Conservation (phyloP, 2,329 filamentous ascomycete genomes). For the Fusarium nematophilum region DNA sequence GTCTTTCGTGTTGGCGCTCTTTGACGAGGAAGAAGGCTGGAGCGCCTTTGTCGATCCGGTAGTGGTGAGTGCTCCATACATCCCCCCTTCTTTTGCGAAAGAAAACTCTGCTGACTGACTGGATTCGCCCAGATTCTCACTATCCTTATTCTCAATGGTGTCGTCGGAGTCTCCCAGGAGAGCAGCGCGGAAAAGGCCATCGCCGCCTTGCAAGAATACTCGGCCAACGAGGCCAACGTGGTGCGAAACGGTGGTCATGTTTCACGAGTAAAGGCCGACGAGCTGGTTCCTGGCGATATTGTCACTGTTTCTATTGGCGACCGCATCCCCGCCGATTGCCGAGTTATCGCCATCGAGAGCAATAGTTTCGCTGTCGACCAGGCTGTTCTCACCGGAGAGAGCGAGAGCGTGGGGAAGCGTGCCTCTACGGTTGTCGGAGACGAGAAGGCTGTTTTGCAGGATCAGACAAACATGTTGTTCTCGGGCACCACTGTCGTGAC, state of each 20-base stretch:
- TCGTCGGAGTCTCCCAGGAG: constrained; percentile 98
- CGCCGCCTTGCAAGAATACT: constrained; percentile 97
- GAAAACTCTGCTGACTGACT: constrained; percentile 18
- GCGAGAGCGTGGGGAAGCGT: constrained; percentile 95
- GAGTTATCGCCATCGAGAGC: constrained; percentile 89
- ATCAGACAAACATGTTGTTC: constrained; percentile 97
- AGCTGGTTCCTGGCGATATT: constrained; percentile 94
- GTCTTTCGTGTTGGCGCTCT: constrained; percentile 91
- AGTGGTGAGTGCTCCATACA: constrained; percentile 73
- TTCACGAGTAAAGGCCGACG: constrained; percentile 91
- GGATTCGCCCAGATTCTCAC: constrained; percentile 79
- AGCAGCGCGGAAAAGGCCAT: constrained; percentile 99
- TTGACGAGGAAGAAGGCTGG: constrained; percentile 94
- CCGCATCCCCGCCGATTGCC: constrained; percentile 93
- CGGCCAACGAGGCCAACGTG: constrained; percentile 96
- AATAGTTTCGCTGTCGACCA: constrained; percentile 98
- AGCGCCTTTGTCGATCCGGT: constrained; percentile 96
- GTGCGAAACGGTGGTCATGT: constrained; percentile 82
- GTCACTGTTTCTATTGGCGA: constrained; percentile 90
- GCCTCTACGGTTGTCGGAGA: constrained; percentile 75
- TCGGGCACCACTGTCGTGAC: constrained; percentile 98
- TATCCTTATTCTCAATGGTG: constrained; percentile 94
- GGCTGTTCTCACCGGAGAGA: constrained; percentile 96
- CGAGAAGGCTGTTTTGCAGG: constrained; percentile 90
- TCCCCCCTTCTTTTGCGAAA: neutral